Base-by-base conservation (phyloP, 2,329 filamentous ascomycete species). In the Xylaria sp. region DNA sequence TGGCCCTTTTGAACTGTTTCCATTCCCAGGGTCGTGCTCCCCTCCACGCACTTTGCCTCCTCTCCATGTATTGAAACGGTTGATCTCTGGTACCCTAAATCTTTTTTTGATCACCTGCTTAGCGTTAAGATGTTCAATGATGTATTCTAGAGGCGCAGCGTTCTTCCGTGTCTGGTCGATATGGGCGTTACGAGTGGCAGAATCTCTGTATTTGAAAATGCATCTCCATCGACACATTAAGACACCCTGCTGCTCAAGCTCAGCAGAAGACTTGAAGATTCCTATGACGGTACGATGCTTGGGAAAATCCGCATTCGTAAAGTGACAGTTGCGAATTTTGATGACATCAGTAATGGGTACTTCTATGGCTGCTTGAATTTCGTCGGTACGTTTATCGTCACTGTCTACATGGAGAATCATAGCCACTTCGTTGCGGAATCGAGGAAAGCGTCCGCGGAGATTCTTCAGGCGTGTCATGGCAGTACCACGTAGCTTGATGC, bases 221-320 rank as follows among this genome's bases (percentile, higher is more conserved):
- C 74, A 75, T 64, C 75, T 78, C 79, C 80, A 81, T 32, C 80
- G 76, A 55, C 80, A 81, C 46, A 79, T 72, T 23, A 81, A 67
- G 15, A 75, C 72, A 1, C 74, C 79, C 9, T 75, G 73, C 18
- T 72, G 70, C 58, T 80, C 77, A 50, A 78, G 73, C 2, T 75
- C 74, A 7, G 58, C 66, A 30, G 67, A 63, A 3, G 63, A 70
- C 0, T 45, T 30, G 25, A 74, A 73, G 9, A 74, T 60, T 0
- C 64, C 69, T 0, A 32, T 12, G 0, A 66, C 70, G 18, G 71
- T 71, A 4, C 73, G 72, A 39, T 73, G 66, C 18, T 68, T 67
- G 1, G 78, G 78, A 18, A 76, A 79, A 55, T 72, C 68, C 18
- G 76, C 77, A 46, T 80, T 80, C 2, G 79, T 80, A 45, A 77